A percentile compares a stretch with the other conserved stretches of the same genome.
These are phyloP conservation scores for Coniochaeta sp. DNA, from an alignment of 2,329 filamentous ascomycete genomes.

Conservation along the genomic window DNA sequence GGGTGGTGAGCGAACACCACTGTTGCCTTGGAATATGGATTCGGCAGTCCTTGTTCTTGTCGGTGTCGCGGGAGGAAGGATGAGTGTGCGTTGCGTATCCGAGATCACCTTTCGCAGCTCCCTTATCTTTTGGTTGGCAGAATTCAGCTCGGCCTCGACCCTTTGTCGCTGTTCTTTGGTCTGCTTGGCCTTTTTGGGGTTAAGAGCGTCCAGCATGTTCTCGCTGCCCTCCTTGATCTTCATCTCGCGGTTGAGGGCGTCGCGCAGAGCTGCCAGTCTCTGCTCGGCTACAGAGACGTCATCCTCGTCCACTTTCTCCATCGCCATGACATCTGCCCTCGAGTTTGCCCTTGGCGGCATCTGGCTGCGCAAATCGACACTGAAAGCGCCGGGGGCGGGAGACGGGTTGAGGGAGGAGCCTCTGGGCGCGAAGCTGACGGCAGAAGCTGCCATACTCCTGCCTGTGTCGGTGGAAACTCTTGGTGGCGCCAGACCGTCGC, in stretches of 20 bases:
- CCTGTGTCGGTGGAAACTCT: conserved; percentile 31
- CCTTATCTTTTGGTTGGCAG: conserved; percentile 70
- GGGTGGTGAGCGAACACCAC: conserved; percentile 47
- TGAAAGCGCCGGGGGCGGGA: conserved; percentile 77
- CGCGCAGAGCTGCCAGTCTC: conserved; percentile 67
- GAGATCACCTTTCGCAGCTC: conserved; percentile 53
- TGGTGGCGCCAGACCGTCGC: conserved; percentile 41
- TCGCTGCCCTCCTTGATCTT: conserved; percentile 98
- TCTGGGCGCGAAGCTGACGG: conserved; percentile 58
- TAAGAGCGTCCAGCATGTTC: conserved; percentile 92
- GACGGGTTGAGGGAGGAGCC: conserved; percentile 65
- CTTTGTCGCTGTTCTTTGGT: conserved; percentile 74
- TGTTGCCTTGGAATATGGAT: conserved; percentile 32
- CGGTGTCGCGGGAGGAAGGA: conserved; percentile 44
- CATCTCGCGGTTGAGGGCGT: conserved; percentile 86
- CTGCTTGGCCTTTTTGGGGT: conserved; percentile 93
- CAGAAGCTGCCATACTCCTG: conserved; percentile 44
- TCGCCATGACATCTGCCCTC: conserved; percentile 41
- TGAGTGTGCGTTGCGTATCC: conserved; percentile 48
- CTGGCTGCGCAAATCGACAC: conserved; percentile 72
- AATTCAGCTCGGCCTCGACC: conserved; percentile 83
- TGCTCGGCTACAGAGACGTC: conserved; percentile 56
- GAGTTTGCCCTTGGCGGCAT: conserved; percentile 58
- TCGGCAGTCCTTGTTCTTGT: conserved; percentile 43
- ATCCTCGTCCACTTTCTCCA: conserved; percentile 52